phyloP scores from a whole-genome alignment of 441 rosid genomes.

The Erodium texanum region DNA sequence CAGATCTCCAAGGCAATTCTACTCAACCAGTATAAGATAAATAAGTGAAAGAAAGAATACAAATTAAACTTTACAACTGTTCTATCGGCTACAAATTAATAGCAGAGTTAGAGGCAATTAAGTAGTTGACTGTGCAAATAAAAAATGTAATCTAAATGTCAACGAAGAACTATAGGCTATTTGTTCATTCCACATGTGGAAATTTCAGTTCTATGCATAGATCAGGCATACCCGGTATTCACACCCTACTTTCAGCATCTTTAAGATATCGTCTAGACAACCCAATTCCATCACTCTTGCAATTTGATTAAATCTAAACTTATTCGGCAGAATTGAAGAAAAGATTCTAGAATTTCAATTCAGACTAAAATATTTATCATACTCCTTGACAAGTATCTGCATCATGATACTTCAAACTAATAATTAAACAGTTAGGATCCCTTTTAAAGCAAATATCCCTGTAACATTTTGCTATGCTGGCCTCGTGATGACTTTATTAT shows the following conservation, averaged over 20 bases:
- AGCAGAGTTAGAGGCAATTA: neutral
- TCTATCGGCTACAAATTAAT: neutral
- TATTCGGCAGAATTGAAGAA: neutral
- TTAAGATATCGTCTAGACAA: neutral
- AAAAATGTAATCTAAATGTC: too few species aligned
- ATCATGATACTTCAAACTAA: too few species aligned
- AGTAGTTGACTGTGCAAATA: too few species aligned
- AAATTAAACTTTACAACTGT: neutral
- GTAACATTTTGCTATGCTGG: too few species aligned
- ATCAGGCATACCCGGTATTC: neutral
- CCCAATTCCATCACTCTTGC: neutral
- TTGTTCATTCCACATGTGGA: neutral
- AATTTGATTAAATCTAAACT: neutral
- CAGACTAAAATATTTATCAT: too few species aligned
- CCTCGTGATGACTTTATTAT: too few species aligned
- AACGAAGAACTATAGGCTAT: neutral
- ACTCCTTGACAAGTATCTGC: too few species aligned
- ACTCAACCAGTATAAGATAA: conserved; percentile 14
- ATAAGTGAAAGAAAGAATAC: neutral
- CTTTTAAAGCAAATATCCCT: too few species aligned
- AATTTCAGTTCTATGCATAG: neutral
- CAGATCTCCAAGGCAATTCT: conserved; percentile 64
- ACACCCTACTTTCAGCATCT: neutral
- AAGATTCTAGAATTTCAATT: too few species aligned
- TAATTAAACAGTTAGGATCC: too few species aligned